Base-by-base conservation (phyloP, 768 basidiomycete genomes). In the Favolaschia claudopus region DNA sequence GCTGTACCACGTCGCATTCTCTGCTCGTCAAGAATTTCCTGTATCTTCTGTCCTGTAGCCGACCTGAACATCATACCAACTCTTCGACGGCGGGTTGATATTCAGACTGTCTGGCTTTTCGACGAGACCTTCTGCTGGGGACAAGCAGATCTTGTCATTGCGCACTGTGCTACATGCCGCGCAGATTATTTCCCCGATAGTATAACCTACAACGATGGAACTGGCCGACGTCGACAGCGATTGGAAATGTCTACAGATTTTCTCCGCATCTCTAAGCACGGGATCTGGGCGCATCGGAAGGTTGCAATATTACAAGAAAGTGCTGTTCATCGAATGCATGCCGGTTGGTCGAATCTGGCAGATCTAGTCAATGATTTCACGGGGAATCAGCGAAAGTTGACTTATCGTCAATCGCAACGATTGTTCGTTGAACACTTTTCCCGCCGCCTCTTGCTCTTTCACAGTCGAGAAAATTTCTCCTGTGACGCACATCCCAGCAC, bases 301-400 rank as follows among this genome's bases (percentile, higher is more conserved):
- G 20, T 50, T 17, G 48, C 48, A 1, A 8, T 38, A 17, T 10
- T 10, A 3, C 48, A 50, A 13, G 48, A 50, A n/a, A 37, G 29
- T 9, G 33, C 48, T 2, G 10, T 50, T 2, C 14, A 50, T 12
- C 24, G 48, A 8, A 37, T 50, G 8, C 48, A 50, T 19, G 20
- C 19, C 15, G 48, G 48, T 7, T 50, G 48, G 48, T 50, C 48
- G 1, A 50, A 50, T 28, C 38, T 50, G n/a, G n/a, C n/a, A n/a
- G n/a, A n/a, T n/a, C n/a, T n/a, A n/a, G n/a, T n/a, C n/a, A n/a
- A n/a, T n/a, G n/a, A n/a, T n/a, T n/a, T n/a, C n/a, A n/a, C n/a
- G n/a, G n/a, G n/a, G n/a, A n/a, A n/a, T n/a, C n/a, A n/a, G n/a
- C n/a, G n/a, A n/a, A n/a, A n/a, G n/a, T n/a, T n/a, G n/a, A n/a